Evolutionary conservation across 2,329 filamentous ascomycete genomes (phyloP).

Genomic region (Fonsecaea erecta): DNA sequence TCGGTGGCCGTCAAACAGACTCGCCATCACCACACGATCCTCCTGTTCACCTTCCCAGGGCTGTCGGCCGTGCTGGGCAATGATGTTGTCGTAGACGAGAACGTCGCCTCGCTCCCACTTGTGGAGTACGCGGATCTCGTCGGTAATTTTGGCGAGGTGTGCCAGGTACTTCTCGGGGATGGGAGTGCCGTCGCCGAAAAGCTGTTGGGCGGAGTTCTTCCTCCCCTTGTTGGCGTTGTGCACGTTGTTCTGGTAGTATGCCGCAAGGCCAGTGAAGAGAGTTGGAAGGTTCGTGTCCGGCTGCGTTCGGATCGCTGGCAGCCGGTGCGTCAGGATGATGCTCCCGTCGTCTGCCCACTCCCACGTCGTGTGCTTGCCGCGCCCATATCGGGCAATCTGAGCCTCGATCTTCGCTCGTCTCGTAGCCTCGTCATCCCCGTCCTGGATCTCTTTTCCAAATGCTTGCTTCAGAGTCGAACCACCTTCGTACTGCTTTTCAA

Average conservation of each 20-base stretch:
- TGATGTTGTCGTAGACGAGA: slow-evolving; percentile 55
- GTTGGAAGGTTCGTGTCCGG: slow-evolving; percentile 52
- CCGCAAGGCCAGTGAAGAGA: slow-evolving; percentile 53
- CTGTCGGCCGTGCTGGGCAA: slow-evolving; percentile 56
- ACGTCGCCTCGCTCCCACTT: slow-evolving; percentile 56
- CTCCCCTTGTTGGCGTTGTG: slow-evolving; percentile 33
- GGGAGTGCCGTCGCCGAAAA: slow-evolving; percentile 53
- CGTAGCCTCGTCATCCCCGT: slow-evolving; percentile 51
- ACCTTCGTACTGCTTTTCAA: slow-evolving; percentile 51
- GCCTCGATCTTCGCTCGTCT: slow-evolving; percentile 53
- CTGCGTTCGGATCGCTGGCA: slow-evolving; percentile 56
- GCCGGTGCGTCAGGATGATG: slow-evolving; percentile 50
- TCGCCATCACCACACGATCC: slow-evolving; percentile 54
- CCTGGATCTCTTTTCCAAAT: slow-evolving; percentile 55
- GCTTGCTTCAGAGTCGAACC: slow-evolving; percentile 54
- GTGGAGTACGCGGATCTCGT: slow-evolving; percentile 56
- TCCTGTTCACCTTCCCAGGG: slow-evolving; percentile 55
- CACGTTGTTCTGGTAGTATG: slow-evolving; percentile 50
- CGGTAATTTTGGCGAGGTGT: slow-evolving; percentile 51
- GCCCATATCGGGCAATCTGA: slow-evolving; percentile 54
- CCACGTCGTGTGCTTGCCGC: slow-evolving; percentile 54
- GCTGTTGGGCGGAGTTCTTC: slow-evolving; percentile 46
- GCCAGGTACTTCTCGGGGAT: slow-evolving; percentile 55
- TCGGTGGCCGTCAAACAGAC: slow-evolving; percentile 53
- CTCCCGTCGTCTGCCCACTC: slow-evolving; percentile 51